Conservation (phyloP, 2,329 filamentous ascomycete genomes). For the Nemania abortiva region DNA sequence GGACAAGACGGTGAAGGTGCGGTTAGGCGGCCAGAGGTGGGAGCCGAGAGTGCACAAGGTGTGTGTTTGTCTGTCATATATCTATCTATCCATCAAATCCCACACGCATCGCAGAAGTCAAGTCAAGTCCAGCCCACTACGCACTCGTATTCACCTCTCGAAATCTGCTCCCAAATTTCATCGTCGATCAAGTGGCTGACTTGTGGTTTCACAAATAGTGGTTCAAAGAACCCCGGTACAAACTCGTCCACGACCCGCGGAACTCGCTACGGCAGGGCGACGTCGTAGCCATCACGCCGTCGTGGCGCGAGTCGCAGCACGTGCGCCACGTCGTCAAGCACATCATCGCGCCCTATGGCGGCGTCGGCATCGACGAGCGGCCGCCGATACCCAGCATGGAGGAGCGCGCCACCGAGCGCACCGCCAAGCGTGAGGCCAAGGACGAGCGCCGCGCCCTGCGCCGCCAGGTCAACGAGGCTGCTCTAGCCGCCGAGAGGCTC, state of each 20-base stretch:
- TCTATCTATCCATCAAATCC: too few species aligned
- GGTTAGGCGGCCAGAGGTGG: constrained; percentile 77
- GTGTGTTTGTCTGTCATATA: constrained; percentile 51
- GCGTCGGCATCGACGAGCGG: constrained; percentile 68
- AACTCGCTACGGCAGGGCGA: constrained; percentile 80
- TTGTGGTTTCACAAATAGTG: constrained; percentile 56
- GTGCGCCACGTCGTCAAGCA: constrained; percentile 81
- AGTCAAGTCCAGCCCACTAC: neutral
- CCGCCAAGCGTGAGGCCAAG: constrained; percentile 40
- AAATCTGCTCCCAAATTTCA: neutral
- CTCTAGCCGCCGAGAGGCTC: neutral
- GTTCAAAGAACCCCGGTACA: constrained; percentile 73
- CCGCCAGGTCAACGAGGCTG: constrained; percentile 11
- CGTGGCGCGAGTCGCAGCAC: constrained; percentile 72
- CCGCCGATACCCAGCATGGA: constrained; percentile 74
- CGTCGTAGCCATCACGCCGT: constrained; percentile 76
- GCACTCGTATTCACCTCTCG: neutral
- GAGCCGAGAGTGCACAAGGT: constrained; percentile 81
- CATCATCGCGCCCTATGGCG: constrained; percentile 78
- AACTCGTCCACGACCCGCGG: constrained; percentile 83
- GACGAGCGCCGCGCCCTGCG: constrained; percentile 38
- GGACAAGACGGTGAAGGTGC: constrained; percentile 83
- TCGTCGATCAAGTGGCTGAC: neutral
- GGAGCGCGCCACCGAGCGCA: constrained; percentile 69
- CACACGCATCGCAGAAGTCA: too few species aligned